Base-by-base conservation (phyloP, 139 green algal genomes). In the Micractinium sp. region DNA sequence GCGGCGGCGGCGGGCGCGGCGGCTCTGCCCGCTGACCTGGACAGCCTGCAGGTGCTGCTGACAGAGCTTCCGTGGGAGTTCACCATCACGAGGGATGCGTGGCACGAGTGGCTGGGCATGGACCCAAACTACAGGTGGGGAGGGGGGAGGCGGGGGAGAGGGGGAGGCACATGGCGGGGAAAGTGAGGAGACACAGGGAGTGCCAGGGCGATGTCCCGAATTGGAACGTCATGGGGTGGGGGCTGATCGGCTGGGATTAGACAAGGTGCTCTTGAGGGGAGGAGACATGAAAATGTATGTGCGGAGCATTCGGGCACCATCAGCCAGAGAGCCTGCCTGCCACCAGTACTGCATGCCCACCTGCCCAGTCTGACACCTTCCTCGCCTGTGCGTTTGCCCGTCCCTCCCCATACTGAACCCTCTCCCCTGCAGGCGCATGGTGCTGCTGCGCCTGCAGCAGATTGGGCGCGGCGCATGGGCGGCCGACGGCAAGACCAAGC, bases 41-140 rank as follows among this genome's bases (percentile, higher is more conserved):
- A 22, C 1, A 12, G 23, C 5, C 36, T 89, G 85, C 20, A 41
- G 39, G 36, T 41, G 47, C 27, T 89, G 85, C 71, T 89, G 74
- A 41, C 53, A 3, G 35, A 61, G 23, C 73, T 89, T 47, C 85
- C 85, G 73, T 89, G 85, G 92, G 92, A 93, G 90, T 92, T 94
- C 81, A 90, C 81, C 56, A 93, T 95, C 63, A 94, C 89, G 9
- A 41, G 88, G 1, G 90, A 94, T 25, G 92, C 91, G 1, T 66
- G 74, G 53, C 56, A 86, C 22, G 85, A 89, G n/a, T 94, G 91
- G 91, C 82, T 81, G 25, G 66, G 56, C 35, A 87, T 95, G 90
- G 87, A 92, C 15, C 33, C 61, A 3, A 61, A 66, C 13, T 90
- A 81, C 81, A 39, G 78, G 60, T 85, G 56, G 12, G 71, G n/a